Evolutionary conservation across 192 early-diverging fungal species (phyloP).

Genomic region (Funneliformis mosseae): DNA sequence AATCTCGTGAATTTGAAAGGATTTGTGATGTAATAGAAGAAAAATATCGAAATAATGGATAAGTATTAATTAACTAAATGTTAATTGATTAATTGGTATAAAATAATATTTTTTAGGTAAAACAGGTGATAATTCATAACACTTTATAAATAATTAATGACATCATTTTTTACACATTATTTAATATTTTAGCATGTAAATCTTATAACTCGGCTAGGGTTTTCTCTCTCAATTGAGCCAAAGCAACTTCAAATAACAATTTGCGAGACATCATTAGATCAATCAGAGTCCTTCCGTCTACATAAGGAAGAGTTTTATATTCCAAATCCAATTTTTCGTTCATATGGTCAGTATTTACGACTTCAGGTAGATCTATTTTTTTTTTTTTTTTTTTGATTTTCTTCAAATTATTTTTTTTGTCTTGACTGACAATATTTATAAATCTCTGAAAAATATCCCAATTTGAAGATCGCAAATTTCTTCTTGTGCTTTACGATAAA

Average conservation of each 20-base stretch:
- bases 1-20: neutral
- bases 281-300: neutral
- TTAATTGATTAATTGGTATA: neutral
- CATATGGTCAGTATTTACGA: neutral
- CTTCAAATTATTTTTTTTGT: neutral
- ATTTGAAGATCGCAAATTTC: neutral
- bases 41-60: neutral
- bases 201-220: too few relatives aligned
- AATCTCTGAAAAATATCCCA: slow-evolving; percentile 1
- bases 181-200: too few relatives aligned
- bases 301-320: neutral
- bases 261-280: neutral
- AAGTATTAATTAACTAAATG: neutral
- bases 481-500: slow-evolving; percentile 4
- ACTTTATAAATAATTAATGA: neutral
- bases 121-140: neutral
- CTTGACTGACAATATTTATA: too few relatives aligned
- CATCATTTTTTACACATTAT: neutral
- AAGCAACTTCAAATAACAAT: neutral
- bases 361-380: neutral
- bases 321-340: neutral
- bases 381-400: neutral
- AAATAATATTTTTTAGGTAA: too few relatives aligned
- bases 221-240: too few relatives aligned
- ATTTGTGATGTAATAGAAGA: neutral